Base-by-base conservation (phyloP, 1,284 basidiomycete genomes). In the Trametes hirsuta region DNA sequence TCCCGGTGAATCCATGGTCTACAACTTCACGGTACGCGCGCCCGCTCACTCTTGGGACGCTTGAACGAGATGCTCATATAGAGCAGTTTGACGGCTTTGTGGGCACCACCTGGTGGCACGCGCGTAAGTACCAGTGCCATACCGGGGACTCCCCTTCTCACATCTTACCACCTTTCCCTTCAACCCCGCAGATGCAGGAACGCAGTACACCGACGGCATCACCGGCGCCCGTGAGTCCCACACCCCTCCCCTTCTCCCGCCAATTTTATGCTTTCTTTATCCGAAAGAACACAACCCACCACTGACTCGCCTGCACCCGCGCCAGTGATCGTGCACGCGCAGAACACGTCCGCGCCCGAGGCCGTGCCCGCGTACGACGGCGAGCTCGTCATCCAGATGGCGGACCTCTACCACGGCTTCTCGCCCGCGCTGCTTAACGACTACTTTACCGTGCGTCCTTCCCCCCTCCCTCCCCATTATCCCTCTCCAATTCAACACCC, bases 141-240 rank as follows among this genome's bases (percentile, higher is more conserved):
- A n/a, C n/a, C n/a, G n/a, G n/a, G n/a, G n/a, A n/a, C n/a, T n/a
- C n/a, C n/a, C n/a, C n/a, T n/a, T n/a, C n/a, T n/a, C n/a, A n/a
- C n/a, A n/a, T n/a, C n/a, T n/a, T n/a, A n/a, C n/a, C n/a, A n/a
- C n/a, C n/a, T n/a, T n/a, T n/a, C n/a, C n/a, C n/a, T n/a, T n/a
- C n/a, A n/a, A n/a, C n/a, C n/a, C n/a, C n/a, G 53, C 53, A 77
- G 75, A 67, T 49, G 70, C 69, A 9, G 59, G 57, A 35, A 75
- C 72, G 15, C 74, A 79, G 58, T 80, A 80, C 70, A 77, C 76
- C 1, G 81, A 83, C 63, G 81, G 81, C 1, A 67, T 82, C 18
- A 72, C 70, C n/a, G 82, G 80, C 22, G 75, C 77, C 15, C 47
- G 66, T 68, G 25, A 59, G 64, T 22, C n/a, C 15, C 8, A 1